Base-by-base conservation (phyloP, 176 grass and related monocot species). In the Bothriochloa decipiens region DNA sequence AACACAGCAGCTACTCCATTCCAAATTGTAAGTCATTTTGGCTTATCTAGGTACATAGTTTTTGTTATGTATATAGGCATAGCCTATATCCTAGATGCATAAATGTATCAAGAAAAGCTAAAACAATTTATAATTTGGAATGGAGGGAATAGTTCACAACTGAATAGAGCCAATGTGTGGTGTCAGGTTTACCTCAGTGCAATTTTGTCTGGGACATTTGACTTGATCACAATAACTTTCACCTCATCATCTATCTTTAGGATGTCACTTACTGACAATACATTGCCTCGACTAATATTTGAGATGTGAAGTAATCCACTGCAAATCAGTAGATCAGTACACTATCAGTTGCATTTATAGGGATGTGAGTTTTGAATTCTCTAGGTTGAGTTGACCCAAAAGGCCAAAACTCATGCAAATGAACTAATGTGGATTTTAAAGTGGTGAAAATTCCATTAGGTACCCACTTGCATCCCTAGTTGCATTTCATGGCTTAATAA, bases 261-360 rank as follows among this genome's bases (percentile, higher is more conserved):
- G 64, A 96, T 15, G 27, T 94, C 93, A 42, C 78, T 96, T 91
- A 94, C 83, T 82, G 91, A 90, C 43, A 87, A 49, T 35, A 94
- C 79, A 63, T 11, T 49, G 39, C 83, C 81, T 80, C 63, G 70
- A 79, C 85, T 95, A 79, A 99, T 94, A 67, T 96, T 99, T 32
- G 93, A 96, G 65, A 99, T 75, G 79, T 99, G 96, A 36, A 99
- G 85, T 82, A 99, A 90, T 39, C 96, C 93, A 84, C 93, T 99
- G 81, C 79, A 92, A 79, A 68, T 14, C 1, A 83, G 26, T 74
- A 74, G 36, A n/a, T 43, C 20, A 10, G 36, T 69, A 79, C 28
- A 86, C 0, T 23, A 37, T 86, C 74, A 86, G 53, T 72, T 49
- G 37, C 60, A 50, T 49, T 79, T 49, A 63, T 11, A 27, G 10